phyloP scores from a whole-genome alignment of 208 protist species.

The Naegleria gruberi region DNA sequence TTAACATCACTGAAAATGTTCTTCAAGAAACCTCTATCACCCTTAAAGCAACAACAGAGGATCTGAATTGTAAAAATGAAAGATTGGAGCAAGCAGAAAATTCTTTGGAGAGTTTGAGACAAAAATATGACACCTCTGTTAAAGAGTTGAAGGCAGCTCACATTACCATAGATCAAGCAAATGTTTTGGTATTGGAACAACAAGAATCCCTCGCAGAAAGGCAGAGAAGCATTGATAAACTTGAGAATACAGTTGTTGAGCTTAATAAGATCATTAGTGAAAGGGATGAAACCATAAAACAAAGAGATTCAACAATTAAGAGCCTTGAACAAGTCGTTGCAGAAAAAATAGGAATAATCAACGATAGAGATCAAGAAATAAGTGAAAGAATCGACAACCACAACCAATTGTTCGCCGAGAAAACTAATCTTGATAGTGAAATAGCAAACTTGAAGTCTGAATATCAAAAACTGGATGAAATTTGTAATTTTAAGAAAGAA shows the following conservation, averaged over 20 bases:
- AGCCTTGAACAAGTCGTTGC: background rate
- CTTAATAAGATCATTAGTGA: background rate
- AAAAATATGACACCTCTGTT: background rate
- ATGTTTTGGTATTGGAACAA: background rate
- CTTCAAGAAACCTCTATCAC: background rate
- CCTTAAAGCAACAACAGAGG: background rate
- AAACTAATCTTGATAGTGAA: background rate
- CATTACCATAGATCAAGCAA: background rate
- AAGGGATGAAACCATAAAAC: background rate
- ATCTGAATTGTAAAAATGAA: background rate
- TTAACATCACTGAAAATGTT: background rate
- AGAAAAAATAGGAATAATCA: background rate
- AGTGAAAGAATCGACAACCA: background rate
- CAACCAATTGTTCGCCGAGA: background rate
- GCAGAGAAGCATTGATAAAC: background rate
- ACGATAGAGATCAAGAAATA: background rate
- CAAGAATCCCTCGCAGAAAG: background rate
- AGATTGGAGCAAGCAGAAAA: background rate
- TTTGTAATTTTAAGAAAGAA: background rate
- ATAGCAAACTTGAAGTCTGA: background rate
- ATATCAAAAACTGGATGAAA: background rate
- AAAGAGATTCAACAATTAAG: too few relatives aligned
- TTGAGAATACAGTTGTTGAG: background rate
- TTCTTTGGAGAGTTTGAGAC: background rate
- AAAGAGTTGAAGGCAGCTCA: background rate